Base-by-base conservation (phyloP, 164 flowering plant genomes). In the Annona squamosa region DNA sequence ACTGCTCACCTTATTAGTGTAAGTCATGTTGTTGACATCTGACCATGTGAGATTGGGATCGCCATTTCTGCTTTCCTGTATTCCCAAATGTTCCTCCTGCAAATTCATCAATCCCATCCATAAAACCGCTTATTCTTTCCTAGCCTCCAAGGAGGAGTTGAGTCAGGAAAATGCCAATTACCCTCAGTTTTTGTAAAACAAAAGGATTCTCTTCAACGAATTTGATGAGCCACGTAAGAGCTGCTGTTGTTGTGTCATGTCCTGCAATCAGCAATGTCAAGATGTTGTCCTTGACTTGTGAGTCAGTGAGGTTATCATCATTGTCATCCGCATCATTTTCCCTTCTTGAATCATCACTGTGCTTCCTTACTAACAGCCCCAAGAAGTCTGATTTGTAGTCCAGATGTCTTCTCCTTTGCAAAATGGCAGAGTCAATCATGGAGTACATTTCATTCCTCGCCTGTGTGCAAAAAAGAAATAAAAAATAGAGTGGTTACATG, bases 241-340 rank as follows among this genome's bases (percentile, higher is more conserved):
- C 89, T 46, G 93, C 93, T 48, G 88, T 89, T 10, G 93, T 87
- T 62, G 93, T 89, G 71, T 89, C 93, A 82, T 89, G 93, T 10
- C 93, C 93, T 6, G 93, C 91, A 73, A 87, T 74, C 26, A 89
- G 81, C 59, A 89, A 78, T 63, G 91, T 86, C 62, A 89, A 71
- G 75, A 89, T 83, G 70, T 87, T 89, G 79, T 87, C 93, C 82
- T 87, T 89, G 72, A 89, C 69, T 72, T 86, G 91, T 72, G 57
- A 52, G 71, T 89, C 93, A 5, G 93, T 81, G 48, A 89, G 87
- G 75, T 84, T 87, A 48, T 87, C 77, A 59, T 84, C 87, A 45
- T 82, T 79, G 5, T 74, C 78, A 70, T 76, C 82, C 63, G 42
- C 57, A 66, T 13, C 76, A 12, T 59, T 77, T 68, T 63, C 71